Evolutionary conservation across 306 rosid genomes (phyloP), one percentile per base, ranked within the genome.

Genomic region (Argentina anserina): DNA sequence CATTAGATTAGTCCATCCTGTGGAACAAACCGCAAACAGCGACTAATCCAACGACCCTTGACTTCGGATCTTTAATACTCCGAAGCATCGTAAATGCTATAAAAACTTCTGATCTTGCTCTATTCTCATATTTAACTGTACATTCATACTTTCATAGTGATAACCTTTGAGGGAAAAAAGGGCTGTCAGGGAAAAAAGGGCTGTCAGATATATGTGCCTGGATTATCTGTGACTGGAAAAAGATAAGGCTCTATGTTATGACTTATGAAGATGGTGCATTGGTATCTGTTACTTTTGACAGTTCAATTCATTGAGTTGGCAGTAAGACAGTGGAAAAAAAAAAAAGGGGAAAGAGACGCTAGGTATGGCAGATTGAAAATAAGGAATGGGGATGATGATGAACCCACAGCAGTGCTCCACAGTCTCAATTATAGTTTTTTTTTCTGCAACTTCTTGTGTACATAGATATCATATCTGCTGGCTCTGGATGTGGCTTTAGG

Each of bases 191-290:
- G 65, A 81, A 79, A 79, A 80, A 77, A 69, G 70, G 78, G 78
- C 65, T 21, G 66, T 74, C 65, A 81, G n/a, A 42, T 75, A 42
- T 75, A 76, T 71, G 87, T 83, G 80, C 92, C 84, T 84, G 74
- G 52, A n/a, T 61, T 34, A 61, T 64, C 85, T 80, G 76, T 76
- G 71, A 60, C 70, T 69, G 53, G 65, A 15, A 31, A 33, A 23
- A 61, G 65, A 62, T 66, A 65, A 76, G 75, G 77, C 74, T 75
- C 71, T 73, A 33, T 43, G n/a, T n/a, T n/a, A n/a, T n/a, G n/a
- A n/a, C n/a, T n/a, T n/a, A 79, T n/a, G 65, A 14, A 72, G 84
- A 78, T 42, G 82, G 42, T 61, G 76, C 82, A 61, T 36, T 42
- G 82, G 26, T 61, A 74, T 80, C 62, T 36, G 50, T 3, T 73